These are phyloP conservation scores for Coprinopsis sp. DNA, from an alignment of 768 basidiomycete species.

Conservation along the genomic window DNA sequence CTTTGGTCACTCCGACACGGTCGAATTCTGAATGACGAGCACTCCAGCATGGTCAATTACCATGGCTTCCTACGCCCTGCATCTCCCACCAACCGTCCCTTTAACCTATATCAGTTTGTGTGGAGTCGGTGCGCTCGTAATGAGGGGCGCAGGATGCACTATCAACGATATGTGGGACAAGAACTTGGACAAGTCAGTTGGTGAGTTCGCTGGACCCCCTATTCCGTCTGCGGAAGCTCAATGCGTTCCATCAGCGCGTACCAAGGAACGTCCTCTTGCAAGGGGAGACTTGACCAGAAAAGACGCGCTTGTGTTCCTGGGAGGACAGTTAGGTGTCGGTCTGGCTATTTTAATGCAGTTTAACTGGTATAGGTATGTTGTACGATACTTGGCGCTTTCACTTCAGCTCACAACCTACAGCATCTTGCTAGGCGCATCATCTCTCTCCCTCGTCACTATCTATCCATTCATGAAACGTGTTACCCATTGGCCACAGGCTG, in stretches of 20 bases:
- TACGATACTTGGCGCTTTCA: background rate
- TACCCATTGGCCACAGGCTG: slow-evolving; percentile 95
- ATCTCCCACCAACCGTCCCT: slow-evolving; percentile 62
- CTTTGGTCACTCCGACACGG: background rate
- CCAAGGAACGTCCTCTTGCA: slow-evolving; percentile 84
- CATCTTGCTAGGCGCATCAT: slow-evolving; percentile 88
- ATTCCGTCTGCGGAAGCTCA: background rate
- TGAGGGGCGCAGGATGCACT: slow-evolving; percentile 98
- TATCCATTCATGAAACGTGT: slow-evolving; percentile 98
- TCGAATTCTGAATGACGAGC: slow-evolving; percentile 3
- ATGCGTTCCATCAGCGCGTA: slow-evolving; percentile 54
- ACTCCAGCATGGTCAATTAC: slow-evolving; percentile 92
- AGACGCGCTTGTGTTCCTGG: slow-evolving; percentile 81
- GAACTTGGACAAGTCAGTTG: slow-evolving; percentile 87
- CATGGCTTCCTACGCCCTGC: slow-evolving; percentile 84
- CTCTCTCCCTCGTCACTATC: slow-evolving; percentile 77
- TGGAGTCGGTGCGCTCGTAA: slow-evolving; percentile 85
- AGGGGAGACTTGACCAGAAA: slow-evolving; percentile 69
- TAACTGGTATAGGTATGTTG: slow-evolving; percentile 89
- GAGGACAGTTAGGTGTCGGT: slow-evolving; percentile 74
- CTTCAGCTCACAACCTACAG: slow-evolving; percentile 33
- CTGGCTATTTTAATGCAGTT: slow-evolving; percentile 84
- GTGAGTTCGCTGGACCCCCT: slow-evolving; percentile 36
- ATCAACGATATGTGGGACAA: slow-evolving; percentile 99
- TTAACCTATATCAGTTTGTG: slow-evolving; percentile 79